phyloP scores from a whole-genome alignment of 108 stramenopile genomes.

The Cylindrotheca closterium region DNA sequence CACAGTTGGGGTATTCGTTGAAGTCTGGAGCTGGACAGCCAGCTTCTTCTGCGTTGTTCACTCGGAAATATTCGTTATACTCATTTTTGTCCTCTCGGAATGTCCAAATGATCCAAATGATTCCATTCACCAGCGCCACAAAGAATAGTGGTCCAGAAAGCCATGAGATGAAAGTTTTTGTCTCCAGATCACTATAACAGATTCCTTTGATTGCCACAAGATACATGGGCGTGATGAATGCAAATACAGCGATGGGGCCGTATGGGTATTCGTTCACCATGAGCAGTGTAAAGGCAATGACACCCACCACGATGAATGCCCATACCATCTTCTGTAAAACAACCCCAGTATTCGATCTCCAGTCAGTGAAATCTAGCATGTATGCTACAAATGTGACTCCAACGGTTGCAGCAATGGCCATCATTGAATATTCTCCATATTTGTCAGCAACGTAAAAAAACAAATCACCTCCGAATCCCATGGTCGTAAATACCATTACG shows the following conservation, averaged over 20 bases:
- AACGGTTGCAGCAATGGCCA: slow-evolving; percentile 7
- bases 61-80: slow-evolving; percentile 38
- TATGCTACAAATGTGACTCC: slow-evolving; percentile 37
- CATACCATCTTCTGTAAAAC: slow-evolving; percentile 24
- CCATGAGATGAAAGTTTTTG: slow-evolving; percentile 44
- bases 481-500: slow-evolving; percentile 18
- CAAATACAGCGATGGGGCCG: slow-evolving; percentile 49
- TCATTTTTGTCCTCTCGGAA: slow-evolving; percentile 26
- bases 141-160: slow-evolving; percentile 45
- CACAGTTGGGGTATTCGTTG: slow-evolving; percentile 34
- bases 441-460: slow-evolving; percentile 36
- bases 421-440: slow-evolving; percentile 26
- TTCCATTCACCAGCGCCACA: slow-evolving; percentile 4
- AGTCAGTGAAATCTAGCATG: slow-evolving; percentile 49
- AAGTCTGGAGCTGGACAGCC: slow-evolving; percentile 42
- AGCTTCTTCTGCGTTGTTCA: slow-evolving; percentile 34
- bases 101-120: slow-evolving; percentile 38
- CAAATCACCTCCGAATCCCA: slow-evolving; percentile 39
- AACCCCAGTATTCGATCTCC: slow-evolving; percentile 27
- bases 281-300: slow-evolving; percentile 27
- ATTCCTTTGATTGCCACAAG: slow-evolving; percentile 25
- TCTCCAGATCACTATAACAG: slow-evolving; percentile 19
- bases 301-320: slow-evolving; percentile 24
- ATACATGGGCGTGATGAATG: slow-evolving; percentile 47
- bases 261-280: slow-evolving; percentile 37